phyloP scores from a whole-genome alignment of 805 yeast species.

The Pichia cephalocereana region DNA sequence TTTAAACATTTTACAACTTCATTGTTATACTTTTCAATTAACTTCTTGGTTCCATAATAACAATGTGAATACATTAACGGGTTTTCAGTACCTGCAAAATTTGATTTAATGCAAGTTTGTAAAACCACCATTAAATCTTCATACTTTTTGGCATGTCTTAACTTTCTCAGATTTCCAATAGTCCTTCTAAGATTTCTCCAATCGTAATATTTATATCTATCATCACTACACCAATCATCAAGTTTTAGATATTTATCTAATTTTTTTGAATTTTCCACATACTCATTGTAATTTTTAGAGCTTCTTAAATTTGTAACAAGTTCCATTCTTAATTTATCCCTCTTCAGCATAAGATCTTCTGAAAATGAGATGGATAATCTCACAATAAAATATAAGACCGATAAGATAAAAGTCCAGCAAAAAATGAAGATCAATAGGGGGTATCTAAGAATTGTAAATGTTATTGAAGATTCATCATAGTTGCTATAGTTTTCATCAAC shows the following conservation, averaged over 20 bases:
- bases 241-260: slow-evolving; percentile 50
- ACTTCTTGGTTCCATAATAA: slow-evolving; percentile 62
- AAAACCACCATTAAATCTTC: slow-evolving; percentile 46
- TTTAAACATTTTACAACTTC: slow-evolving; percentile 44
- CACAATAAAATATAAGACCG: slow-evolving; percentile 40
- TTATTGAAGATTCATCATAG: slow-evolving; percentile 16
- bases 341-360: slow-evolving; percentile 45
- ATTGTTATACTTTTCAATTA: slow-evolving; percentile 45
- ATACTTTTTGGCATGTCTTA: slow-evolving; percentile 25
- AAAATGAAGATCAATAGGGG: slow-evolving; percentile 49
- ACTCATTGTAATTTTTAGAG: slow-evolving; percentile 48
- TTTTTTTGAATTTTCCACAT: slow-evolving; percentile 48
- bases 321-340: slow-evolving; percentile 48
- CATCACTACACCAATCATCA: slow-evolving; percentile 56
- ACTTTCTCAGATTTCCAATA: slow-evolving; percentile 30
- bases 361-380: slow-evolving; percentile 54
- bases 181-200: slow-evolving; percentile 48
- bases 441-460: slow-evolving; percentile 50
- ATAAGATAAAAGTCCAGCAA: slow-evolving; percentile 45
- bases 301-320: slow-evolving; percentile 41
- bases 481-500: neutral
- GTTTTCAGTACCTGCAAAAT: slow-evolving; percentile 75
- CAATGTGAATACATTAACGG: slow-evolving; percentile 63
- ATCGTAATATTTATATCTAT: slow-evolving; percentile 59
- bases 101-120: slow-evolving; percentile 59